Evolutionary conservation across 164 flowering plant species (phyloP), one percentile per base, ranked within the genome.

Genomic region (Aristolochia fimbriata): DNA sequence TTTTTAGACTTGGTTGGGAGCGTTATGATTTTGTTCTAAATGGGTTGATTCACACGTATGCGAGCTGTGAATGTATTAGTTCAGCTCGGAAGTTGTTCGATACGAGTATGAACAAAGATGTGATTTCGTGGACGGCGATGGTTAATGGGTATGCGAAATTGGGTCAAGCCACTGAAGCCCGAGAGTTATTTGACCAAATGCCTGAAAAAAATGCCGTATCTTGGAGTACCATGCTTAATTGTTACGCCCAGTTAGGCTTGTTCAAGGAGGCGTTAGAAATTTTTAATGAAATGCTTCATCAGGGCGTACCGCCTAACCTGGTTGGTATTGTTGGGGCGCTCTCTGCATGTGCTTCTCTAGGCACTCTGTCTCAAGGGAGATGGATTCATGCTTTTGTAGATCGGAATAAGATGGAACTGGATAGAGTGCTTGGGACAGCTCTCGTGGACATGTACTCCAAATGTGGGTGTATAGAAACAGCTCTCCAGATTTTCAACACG

Each of bases 21-120:
- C 49, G 59, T 27, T 80, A 84, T 52, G 94, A 83, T 65, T 87
- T 84, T 71, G 94, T 87, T 41, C 78, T 70, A 17, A 87, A 84
- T 51, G 87, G 87, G 15, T 72, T 84, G 75, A 67, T 82, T 17
- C 82, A 82, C 74, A 69, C 75, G 69, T 87, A 84, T 48, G 74
- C 68, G 2, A 68, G 57, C 55, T 76, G 83, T 75, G 41, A 66
- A n/a, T 67, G 67, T 14, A 66, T 83, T 62, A 73, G 45, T 19
- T 64, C 51, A 0, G 85, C 84, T 8, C 73, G 83, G 15, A 80
- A 65, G 46, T 22, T 87, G 74, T 84, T 87, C 51, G 83, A 81
- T 61, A 57, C 6, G 22, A 78, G 83, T 70, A 51, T 10, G 12
- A 59, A 66, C 37, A 62, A 68, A 10, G 95, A 87, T 69, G 95